Percentiles rank a stretch among this genome's conserved stretches.
phyloP scores from a whole-genome alignment of 352 stramenopile genomes.

The Globisporangium paddicum region DNA sequence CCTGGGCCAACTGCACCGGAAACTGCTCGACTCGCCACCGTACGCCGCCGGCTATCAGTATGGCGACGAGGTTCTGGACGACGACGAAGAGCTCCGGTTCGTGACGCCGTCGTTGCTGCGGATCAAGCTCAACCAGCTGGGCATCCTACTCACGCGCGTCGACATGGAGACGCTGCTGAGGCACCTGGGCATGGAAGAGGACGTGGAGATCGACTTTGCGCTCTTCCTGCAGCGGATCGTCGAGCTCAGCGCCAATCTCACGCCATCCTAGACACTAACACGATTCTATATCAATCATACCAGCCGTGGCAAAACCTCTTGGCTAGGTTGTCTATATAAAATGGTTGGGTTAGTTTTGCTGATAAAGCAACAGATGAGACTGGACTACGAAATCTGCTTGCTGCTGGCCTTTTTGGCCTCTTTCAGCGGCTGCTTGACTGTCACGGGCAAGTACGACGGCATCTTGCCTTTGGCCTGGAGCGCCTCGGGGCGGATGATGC shows the following conservation, averaged over 20 bases:
- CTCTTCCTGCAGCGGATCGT: slow-evolving; percentile 41
- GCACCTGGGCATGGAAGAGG: slow-evolving; percentile 48
- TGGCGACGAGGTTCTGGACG: no score
- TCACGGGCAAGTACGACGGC: slow-evolving; percentile 16
- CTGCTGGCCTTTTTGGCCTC: neutral
- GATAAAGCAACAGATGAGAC: no score
- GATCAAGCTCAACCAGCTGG: slow-evolving; percentile 41
- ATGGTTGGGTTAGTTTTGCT: neutral
- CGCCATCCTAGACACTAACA: neutral
- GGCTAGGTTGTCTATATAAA: neutral
- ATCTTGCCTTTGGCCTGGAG: slow-evolving; percentile 10
- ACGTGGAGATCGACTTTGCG: slow-evolving; percentile 33
- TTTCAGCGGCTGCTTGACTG: slow-evolving; percentile 8
- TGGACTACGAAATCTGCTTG: neutral
- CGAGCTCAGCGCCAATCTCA: slow-evolving; percentile 18
- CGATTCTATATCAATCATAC: neutral
- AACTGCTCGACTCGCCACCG: slow-evolving; percentile 23
- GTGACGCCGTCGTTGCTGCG: slow-evolving; percentile 28
- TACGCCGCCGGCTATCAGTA: neutral
- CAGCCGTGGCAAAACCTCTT: neutral
- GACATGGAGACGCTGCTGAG: slow-evolving; percentile 35
- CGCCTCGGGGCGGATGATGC: slow-evolving; percentile 13
- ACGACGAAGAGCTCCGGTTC: slow-evolving; percentile 2
- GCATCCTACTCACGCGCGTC: slow-evolving; percentile 29
- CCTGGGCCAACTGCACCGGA: slow-evolving; percentile 26